Conservation (phyloP, 306 rosid genomes). For the Aeschynomene evenia region DNA sequence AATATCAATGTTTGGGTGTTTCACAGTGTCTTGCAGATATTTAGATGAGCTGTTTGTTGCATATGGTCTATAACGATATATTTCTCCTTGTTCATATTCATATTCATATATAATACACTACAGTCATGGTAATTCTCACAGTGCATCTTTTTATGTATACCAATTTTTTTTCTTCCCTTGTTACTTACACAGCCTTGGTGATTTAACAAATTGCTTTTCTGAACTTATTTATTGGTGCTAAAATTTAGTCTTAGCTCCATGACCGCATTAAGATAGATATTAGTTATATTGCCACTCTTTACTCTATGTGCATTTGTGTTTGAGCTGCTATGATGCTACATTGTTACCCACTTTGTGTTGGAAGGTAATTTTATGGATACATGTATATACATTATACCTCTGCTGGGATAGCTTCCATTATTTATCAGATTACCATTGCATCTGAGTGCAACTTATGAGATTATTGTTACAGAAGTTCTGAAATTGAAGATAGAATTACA, state of each 20-base stretch:
- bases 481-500: slow-evolving; percentile 6
- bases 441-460: slow-evolving; percentile 12
- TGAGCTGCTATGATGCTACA: neutral
- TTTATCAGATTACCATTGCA: slow-evolving; percentile 11
- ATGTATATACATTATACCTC: neutral
- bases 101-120: neutral
- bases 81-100: slow-evolving; percentile 21
- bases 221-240: slow-evolving; percentile 4
- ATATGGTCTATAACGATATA: slow-evolving; percentile 10
- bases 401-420: slow-evolving; percentile 15
- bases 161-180: neutral
- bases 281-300: neutral
- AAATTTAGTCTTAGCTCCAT: slow-evolving; percentile 9
- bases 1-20: slow-evolving; percentile 22
- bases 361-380: neutral
- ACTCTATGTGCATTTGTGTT: neutral
- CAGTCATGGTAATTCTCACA: neutral
- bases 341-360: no score
- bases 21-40: slow-evolving; percentile 21
- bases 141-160: neutral
- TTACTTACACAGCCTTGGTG: neutral
- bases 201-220: slow-evolving; percentile 14
- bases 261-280: neutral
- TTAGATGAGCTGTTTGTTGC: slow-evolving; percentile 22
- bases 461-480: slow-evolving; percentile 1